Evolutionary conservation across 441 rosid species (phyloP).

Genomic region (Pelargonium fulgidum): DNA sequence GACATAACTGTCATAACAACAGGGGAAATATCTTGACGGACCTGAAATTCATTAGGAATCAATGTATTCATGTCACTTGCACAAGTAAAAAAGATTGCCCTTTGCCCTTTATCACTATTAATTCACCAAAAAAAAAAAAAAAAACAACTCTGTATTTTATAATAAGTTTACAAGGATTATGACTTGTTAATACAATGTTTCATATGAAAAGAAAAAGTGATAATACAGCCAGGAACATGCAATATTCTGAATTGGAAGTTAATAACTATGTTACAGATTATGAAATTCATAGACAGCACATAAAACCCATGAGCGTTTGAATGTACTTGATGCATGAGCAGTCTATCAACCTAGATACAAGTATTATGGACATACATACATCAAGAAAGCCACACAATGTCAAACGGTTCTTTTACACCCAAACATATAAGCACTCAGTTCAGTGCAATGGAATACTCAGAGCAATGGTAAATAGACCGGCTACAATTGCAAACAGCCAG

Average conservation of each 20-base stretch:
- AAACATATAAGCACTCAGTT: too few species aligned
- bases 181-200: neutral
- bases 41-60: constrained; percentile 40
- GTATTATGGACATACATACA: too few species aligned
- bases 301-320: neutral
- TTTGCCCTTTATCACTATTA: neutral
- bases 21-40: constrained; percentile 85
- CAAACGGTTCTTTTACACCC: too few species aligned
- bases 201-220: neutral
- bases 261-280: too few species aligned
- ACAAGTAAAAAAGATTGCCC: neutral
- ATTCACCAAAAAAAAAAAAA: neutral
- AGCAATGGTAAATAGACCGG: neutral
- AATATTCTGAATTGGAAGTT: neutral
- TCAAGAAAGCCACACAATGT: too few species aligned
- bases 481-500: neutral
- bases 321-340: neutral
- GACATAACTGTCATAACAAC: constrained; percentile 70
- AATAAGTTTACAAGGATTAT: neutral
- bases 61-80: neutral
- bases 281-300: neutral
- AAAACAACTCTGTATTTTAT: neutral
- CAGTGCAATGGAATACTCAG: neutral
- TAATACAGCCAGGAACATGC: neutral
- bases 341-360: too few species aligned